Evolutionary conservation across 331 rosid species (phyloP).

Genomic region (Acacia pycnantha): DNA sequence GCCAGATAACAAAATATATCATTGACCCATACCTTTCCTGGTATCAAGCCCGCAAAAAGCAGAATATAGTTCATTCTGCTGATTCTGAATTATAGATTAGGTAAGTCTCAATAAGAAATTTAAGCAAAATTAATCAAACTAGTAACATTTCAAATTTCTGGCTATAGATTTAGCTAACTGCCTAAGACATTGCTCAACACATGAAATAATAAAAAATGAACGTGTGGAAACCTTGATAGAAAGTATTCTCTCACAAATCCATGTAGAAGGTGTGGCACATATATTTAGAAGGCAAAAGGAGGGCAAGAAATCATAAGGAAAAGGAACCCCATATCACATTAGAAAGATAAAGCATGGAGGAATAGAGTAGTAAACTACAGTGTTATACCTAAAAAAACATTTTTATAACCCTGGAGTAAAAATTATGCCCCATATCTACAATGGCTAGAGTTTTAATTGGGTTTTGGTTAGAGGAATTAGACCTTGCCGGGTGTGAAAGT

Average conservation of each 20-base stretch:
- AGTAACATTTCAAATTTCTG: background rate
- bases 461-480: too few species aligned
- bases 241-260: background rate
- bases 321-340: background rate
- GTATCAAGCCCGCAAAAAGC: too few species aligned
- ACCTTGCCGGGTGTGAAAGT: too few species aligned
- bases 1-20: too few species aligned
- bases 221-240: background rate
- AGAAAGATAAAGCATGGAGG: background rate
- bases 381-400: background rate
- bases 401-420: too few species aligned
- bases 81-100: background rate
- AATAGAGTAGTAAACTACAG: background rate
- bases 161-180: background rate
- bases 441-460: too few species aligned
- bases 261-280: background rate
- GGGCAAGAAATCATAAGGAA: background rate
- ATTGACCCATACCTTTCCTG: too few species aligned
- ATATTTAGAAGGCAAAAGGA: background rate
- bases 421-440: too few species aligned
- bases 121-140: background rate
- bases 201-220: background rate
- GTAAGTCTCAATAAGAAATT: background rate
- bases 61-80: slow-evolving; percentile 3
- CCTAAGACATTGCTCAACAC: background rate